phyloP scores from a whole-genome alignment of 1,284 basidiomycete genomes.

The Agroathelia rolfsii region DNA sequence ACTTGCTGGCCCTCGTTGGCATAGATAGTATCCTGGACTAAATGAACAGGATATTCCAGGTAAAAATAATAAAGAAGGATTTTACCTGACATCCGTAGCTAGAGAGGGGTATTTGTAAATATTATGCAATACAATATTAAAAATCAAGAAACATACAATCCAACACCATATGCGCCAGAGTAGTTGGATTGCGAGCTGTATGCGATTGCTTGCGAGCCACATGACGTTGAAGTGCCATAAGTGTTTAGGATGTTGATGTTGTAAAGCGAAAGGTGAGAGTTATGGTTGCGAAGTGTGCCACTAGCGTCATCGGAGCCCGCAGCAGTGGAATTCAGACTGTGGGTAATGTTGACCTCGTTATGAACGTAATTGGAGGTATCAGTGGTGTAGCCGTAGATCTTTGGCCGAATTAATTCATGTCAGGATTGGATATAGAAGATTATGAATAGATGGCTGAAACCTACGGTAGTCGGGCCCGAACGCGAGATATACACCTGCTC shows the following conservation, averaged over 20 bases:
- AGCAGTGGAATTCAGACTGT: slow-evolving; percentile 12
- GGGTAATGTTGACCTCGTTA: slow-evolving; percentile 19
- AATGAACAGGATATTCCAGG: slow-evolving; percentile 4
- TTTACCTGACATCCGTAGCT: too few relatives aligned
- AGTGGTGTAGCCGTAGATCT: slow-evolving; percentile 23
- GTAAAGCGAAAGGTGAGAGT: slow-evolving; percentile 20
- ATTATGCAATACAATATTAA: too few relatives aligned
- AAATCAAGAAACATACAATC: too few relatives aligned
- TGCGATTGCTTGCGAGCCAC: too few relatives aligned
- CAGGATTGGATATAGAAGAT: neutral
- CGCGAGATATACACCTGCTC: slow-evolving; percentile 23
- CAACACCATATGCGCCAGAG: too few relatives aligned
- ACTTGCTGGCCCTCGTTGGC: slow-evolving; percentile 22
- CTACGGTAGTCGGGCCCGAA: slow-evolving; percentile 18
- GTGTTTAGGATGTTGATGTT: slow-evolving; percentile 22
- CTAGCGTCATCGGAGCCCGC: slow-evolving; percentile 15
- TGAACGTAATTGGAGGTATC: slow-evolving; percentile 16
- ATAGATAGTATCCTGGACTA: slow-evolving; percentile 24
- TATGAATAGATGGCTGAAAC: slow-evolving; percentile 1
- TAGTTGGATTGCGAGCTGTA: too few relatives aligned
- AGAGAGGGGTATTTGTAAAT: too few relatives aligned
- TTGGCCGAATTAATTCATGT: neutral
- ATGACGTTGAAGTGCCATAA: slow-evolving; percentile 1
- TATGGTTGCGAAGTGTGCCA: slow-evolving; percentile 22
- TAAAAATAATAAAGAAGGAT: slow-evolving; percentile 4